Conservation (phyloP, 352 stramenopile genomes). For the Globisporangium perplexum region DNA sequence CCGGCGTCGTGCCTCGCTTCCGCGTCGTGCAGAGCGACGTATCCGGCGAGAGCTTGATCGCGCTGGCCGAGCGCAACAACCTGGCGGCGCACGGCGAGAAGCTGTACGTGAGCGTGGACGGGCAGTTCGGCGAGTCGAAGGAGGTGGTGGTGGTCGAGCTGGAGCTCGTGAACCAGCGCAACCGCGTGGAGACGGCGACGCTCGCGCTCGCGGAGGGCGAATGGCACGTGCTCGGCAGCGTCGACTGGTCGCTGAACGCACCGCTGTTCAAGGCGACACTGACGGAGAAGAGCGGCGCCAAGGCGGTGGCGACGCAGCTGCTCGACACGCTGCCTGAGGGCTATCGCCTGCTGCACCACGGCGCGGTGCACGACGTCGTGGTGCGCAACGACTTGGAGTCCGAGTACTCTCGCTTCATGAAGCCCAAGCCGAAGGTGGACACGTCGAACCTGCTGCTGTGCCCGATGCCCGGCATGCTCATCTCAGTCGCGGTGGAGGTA, state of each 20-base stretch:
- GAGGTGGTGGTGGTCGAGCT: constrained; percentile 43
- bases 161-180: constrained; percentile 31
- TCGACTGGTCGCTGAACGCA: constrained; percentile 58
- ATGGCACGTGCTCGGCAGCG: constrained; percentile 44
- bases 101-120: constrained; percentile 51
- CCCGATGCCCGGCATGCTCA: constrained; percentile 94
- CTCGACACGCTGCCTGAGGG: constrained; percentile 56
- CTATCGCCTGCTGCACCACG: constrained; percentile 81
- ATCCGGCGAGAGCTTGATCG: constrained; percentile 28
- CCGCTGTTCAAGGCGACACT: constrained; percentile 52
- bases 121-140: constrained; percentile 40
- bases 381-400: constrained; percentile 89
- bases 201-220: constrained; percentile 32
- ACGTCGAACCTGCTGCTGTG: constrained; percentile 89
- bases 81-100: constrained; percentile 30
- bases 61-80: constrained; percentile 38
- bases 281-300: constrained; percentile 21
- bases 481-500: constrained; percentile 76
- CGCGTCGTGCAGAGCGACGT: constrained; percentile 24
- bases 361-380: constrained; percentile 83
- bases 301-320: constrained; percentile 44
- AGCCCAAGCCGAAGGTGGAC: constrained; percentile 88
- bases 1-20: constrained; percentile 30
- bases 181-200: constrained; percentile 22
- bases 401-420: constrained; percentile 85